These are phyloP conservation scores for Hypoxylon rickii DNA, from an alignment of 495 filamentous ascomycete species.

Conservation along the genomic window DNA sequence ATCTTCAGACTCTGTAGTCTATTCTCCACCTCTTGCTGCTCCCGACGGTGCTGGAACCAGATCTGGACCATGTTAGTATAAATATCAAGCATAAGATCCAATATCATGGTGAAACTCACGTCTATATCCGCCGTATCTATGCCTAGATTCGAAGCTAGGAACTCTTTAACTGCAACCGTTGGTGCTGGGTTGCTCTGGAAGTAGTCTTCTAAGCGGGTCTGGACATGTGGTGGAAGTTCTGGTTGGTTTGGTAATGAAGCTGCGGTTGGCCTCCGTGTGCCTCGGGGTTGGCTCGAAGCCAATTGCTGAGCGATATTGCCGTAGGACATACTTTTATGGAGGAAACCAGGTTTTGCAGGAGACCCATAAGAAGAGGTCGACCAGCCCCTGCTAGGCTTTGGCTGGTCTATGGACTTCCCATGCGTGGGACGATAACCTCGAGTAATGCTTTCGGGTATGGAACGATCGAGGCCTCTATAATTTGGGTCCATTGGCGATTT, in stretches of 20 bases:
- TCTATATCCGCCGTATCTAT: slow-evolving; percentile 45
- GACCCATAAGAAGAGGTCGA: slow-evolving; percentile 2
- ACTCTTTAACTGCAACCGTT: slow-evolving; percentile 42
- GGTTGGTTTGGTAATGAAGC: slow-evolving; percentile 33
- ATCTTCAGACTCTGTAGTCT: slow-evolving; percentile 46
- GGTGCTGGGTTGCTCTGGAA: slow-evolving; percentile 47
- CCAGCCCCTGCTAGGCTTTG: slow-evolving; percentile 1
- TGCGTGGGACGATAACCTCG: slow-evolving; percentile 9
- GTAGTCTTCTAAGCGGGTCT: slow-evolving; percentile 49
- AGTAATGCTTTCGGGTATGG: slow-evolving; percentile 1
- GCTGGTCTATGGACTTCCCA: slow-evolving; percentile 3
- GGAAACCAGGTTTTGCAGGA: slow-evolving; percentile 9
- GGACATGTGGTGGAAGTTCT: slow-evolving; percentile 42
- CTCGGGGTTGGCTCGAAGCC: slow-evolving; percentile 38
- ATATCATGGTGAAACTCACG: slow-evolving; percentile 20
- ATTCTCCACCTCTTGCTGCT: slow-evolving; percentile 45
- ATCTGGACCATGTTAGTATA: slow-evolving; percentile 15
- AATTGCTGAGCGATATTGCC: slow-evolving; percentile 29
- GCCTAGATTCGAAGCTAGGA: slow-evolving; percentile 48
- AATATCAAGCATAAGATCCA: not conserved
- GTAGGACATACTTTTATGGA: slow-evolving; percentile 33
- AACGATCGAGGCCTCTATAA: slow-evolving; percentile 11
- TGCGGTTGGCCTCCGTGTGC: slow-evolving; percentile 37
- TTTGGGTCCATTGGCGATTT: slow-evolving; percentile 19
- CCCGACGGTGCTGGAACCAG: slow-evolving; percentile 52